Conservation (phyloP, 495 filamentous ascomycete species). For the Penicillium argentinense region DNA sequence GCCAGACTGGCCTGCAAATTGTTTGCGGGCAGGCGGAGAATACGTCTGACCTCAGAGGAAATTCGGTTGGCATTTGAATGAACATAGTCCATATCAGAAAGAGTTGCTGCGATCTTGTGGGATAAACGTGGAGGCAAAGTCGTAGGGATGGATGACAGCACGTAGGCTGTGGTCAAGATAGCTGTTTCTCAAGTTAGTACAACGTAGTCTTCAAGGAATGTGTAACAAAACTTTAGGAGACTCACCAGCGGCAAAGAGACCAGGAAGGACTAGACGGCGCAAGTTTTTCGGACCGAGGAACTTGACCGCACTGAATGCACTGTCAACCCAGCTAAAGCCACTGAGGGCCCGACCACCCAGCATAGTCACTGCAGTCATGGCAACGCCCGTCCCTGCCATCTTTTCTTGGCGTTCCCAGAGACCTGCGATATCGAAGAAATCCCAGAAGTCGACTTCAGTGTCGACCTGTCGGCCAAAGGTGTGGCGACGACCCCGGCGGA, state of each 20-base stretch:
- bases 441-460: conserved; percentile 80
- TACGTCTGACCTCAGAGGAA: conserved; percentile 76
- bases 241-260: conserved; percentile 75
- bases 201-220: neutral
- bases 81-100: conserved; percentile 83
- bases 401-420: conserved; percentile 93
- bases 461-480: conserved; percentile 79
- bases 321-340: conserved; percentile 85
- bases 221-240: conserved; percentile 13
- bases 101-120: conserved; percentile 75
- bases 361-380: conserved; percentile 86
- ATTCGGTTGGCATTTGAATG: conserved; percentile 86
- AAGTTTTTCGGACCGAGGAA: conserved; percentile 83
- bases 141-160: conserved; percentile 79
- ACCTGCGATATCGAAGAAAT: conserved; percentile 85
- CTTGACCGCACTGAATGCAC: conserved; percentile 73
- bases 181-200: conserved; percentile 54
- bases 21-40: conserved; percentile 80
- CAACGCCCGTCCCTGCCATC: conserved; percentile 86
- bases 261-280: conserved; percentile 77
- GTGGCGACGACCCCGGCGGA: conserved; percentile 71
- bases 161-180: conserved; percentile 69
- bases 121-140: conserved; percentile 86
- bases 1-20: conserved; percentile 77
- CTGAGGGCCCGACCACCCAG: conserved; percentile 78